Base-by-base conservation (phyloP, 768 basidiomycete species). In the Agaricus sinodeliciosus region DNA sequence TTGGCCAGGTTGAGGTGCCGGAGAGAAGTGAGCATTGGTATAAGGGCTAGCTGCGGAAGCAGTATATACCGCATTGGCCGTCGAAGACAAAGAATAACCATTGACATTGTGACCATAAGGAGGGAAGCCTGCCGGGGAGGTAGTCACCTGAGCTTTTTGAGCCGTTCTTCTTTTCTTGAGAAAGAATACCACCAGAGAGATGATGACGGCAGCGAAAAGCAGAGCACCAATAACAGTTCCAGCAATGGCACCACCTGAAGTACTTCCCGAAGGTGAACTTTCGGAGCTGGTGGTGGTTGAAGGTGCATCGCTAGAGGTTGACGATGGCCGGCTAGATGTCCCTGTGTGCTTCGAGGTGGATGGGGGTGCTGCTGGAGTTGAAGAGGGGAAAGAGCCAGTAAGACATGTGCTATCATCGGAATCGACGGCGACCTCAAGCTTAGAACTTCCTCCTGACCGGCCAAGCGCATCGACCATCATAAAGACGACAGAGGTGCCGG, bases 401-500 rank as follows among this genome's bases (percentile, higher is more conserved):
- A 88, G 63, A 59, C 87, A 89, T 16, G 71, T 71, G 19, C 54
- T 61, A 48, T 80, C 72, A 54, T 72, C 72, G 1, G 81, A 77
- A 27, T 62, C 62, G 8, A 71, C 70, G 15, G 87, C 81, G 4
- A 57, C 63, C 55, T 63, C 58, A n/a, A 80, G 54, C 57, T 80
- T 74, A n/a, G 82, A 81, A 52, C 73, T 73, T 16, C 86, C 86
- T 45, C 87, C 86, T 51, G 73, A 70, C 42, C 71, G 66, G 9
- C 78, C 77, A 44, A 58, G 54, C 9, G 77, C 63, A 57, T 84
- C 82, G 2, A 71, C 66, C 77, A 85, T 72, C 37, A 75, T 58
- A 48, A 85, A 85, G 11, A 87, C 51, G 43, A 85, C 63, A 3
- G 72, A 71, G 1, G 82, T 87, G 4, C 82, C 81, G 7, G 77